phyloP scores from a whole-genome alignment of 176 grass and related monocot genomes.

The Metroxylon sagu region DNA sequence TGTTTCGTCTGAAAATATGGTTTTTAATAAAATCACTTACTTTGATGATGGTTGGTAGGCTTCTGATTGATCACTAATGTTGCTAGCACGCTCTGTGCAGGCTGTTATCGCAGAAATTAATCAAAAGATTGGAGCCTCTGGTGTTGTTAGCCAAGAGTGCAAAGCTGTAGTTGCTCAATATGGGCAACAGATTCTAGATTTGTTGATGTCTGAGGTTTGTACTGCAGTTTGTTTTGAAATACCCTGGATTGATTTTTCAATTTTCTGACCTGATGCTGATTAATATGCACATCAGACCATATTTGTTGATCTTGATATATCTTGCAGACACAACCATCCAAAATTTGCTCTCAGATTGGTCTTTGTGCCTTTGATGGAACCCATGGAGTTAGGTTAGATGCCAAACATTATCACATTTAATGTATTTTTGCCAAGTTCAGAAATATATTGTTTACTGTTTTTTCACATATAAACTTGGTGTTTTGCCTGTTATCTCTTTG shows the following conservation, averaged over 20 bases:
- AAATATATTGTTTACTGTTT: neutral
- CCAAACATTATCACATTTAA: neutral
- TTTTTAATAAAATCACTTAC: too few species aligned
- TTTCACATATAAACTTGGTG: neutral
- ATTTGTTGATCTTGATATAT: neutral
- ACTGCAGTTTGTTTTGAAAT: neutral
- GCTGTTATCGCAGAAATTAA: constrained; percentile 87
- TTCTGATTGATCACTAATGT: too few species aligned
- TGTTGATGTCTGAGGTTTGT: constrained; percentile 68
- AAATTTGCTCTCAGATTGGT: constrained; percentile 66
- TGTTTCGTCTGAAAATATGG: too few species aligned
- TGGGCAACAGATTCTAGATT: constrained; percentile 74
- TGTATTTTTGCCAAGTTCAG: neutral
- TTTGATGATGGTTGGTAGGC: too few species aligned
- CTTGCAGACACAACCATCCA: constrained; percentile 42
- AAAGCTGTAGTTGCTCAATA: constrained; percentile 88
- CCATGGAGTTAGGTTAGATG: constrained; percentile 41
- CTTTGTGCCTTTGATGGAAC: constrained; percentile 47
- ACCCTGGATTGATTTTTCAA: neutral
- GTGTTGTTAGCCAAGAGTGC: constrained; percentile 92
- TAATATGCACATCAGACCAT: neutral
- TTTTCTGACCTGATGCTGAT: neutral
- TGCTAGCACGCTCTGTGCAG: constrained; percentile 19
- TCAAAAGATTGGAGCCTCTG: constrained; percentile 77
- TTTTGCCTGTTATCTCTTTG: neutral